A percentile compares a stretch with the other conserved stretches of the same genome.
These are phyloP conservation scores for Curvularia lunata DNA, from an alignment of 2,329 filamentous ascomycete species.

Conservation along the genomic window DNA sequence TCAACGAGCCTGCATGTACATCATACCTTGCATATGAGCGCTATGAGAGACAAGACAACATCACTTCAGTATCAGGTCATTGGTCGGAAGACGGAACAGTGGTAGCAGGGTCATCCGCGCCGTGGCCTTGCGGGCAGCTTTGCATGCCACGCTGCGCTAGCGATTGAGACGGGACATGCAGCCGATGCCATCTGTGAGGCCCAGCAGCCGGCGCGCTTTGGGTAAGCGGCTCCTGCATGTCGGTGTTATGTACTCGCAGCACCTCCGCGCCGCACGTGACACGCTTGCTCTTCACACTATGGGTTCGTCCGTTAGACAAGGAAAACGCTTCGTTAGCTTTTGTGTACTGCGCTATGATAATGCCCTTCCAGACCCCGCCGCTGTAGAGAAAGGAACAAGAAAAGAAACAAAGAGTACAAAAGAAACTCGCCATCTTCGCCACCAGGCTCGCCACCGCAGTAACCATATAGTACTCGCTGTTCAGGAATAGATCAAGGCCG, in stretches of 20 bases:
- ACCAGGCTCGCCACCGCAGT: constrained; percentile 14
- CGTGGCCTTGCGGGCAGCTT: background rate
- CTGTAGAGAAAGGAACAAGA: background rate
- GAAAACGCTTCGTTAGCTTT: constrained; percentile 42
- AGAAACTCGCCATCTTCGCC: constrained; percentile 9
- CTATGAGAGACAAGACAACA: constrained; percentile 5
- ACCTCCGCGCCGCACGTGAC: too few relatives aligned
- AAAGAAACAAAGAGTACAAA: background rate
- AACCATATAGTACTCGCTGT: constrained; percentile 39
- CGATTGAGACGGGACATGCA: constrained; percentile 13
- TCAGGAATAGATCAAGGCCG: constrained; percentile 19
- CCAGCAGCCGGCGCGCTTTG: background rate
- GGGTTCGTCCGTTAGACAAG: constrained; percentile 6
- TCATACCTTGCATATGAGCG: constrained; percentile 20
- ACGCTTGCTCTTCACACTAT: too few relatives aligned
- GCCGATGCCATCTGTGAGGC: constrained; percentile 12
- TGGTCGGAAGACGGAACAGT: constrained; percentile 12
- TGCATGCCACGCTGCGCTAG: constrained; percentile 14
- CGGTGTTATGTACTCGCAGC: background rate
- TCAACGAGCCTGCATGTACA: constrained; percentile 25
- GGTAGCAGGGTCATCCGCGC: background rate
- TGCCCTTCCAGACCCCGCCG: constrained; percentile 9
- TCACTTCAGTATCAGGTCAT: constrained; percentile 8
- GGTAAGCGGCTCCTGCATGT: background rate
- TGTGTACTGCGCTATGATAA: constrained; percentile 23